Conservation (phyloP, 2,329 filamentous ascomycete species). For the Dactylonectria macrodidyma region DNA sequence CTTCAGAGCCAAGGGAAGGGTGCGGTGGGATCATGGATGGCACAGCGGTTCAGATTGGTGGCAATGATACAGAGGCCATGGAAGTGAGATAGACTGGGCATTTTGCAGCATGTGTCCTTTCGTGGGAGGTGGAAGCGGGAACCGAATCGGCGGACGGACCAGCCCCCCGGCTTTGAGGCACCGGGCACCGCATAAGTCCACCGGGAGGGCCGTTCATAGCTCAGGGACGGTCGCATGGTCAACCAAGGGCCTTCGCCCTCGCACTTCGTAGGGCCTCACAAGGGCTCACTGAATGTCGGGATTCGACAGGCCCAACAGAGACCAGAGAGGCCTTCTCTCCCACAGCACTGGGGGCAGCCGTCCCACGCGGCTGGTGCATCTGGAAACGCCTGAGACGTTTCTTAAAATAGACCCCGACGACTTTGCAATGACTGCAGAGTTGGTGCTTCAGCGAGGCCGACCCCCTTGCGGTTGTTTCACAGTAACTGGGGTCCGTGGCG, state of each 20-base stretch:
- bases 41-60: neutral
- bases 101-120: conserved; percentile 12
- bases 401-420: conserved; percentile 43
- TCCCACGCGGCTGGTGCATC: conserved; percentile 40
- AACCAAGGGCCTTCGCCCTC: neutral
- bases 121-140: conserved; percentile 14
- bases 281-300: neutral
- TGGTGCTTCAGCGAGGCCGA: neutral
- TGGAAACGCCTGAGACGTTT: conserved; percentile 45
- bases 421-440: conserved; percentile 26
- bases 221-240: neutral
- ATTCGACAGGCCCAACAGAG: neutral
- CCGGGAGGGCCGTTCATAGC: too few relatives aligned
- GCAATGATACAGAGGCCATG: neutral
- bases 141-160: conserved; percentile 22
- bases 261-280: neutral
- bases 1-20: neutral
- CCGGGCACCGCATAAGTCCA: too few relatives aligned
- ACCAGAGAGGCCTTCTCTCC: conserved; percentile 3
- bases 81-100: neutral
- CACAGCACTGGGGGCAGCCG: conserved; percentile 8
- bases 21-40: conserved; percentile 6
- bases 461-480: conserved; percentile 43
- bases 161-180: neutral
- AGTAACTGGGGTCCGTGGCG: conserved; percentile 34